Evolutionary conservation across 139 green algal species (phyloP).

Genomic region (Chlorella sp.): DNA sequence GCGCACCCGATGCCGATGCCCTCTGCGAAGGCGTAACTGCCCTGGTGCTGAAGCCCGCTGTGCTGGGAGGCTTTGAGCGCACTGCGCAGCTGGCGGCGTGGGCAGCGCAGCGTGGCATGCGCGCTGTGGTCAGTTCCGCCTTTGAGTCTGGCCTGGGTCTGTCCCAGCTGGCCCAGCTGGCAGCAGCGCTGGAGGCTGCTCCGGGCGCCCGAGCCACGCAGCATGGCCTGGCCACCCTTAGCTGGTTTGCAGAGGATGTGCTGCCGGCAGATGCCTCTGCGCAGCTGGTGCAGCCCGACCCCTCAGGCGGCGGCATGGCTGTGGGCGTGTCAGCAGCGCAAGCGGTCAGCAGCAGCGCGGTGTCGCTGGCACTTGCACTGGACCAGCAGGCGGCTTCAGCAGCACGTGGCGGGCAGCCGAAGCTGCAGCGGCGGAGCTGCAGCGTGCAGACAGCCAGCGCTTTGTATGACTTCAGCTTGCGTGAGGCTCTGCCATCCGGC

Average conservation of each 20-base stretch:
- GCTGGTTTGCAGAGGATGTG: constrained; percentile 70
- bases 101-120: constrained; percentile 50
- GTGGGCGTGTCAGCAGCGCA: not conserved
- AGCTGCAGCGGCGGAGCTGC: not conserved
- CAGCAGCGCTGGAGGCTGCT: constrained; percentile 56
- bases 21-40: constrained; percentile 51
- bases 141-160: constrained; percentile 86
- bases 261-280: not conserved
- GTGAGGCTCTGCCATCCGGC: not conserved
- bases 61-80: constrained; percentile 78
- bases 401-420: not conserved
- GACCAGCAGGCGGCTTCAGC: not conserved
- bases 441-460: not conserved
- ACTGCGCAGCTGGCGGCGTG: constrained; percentile 49
- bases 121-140: constrained; percentile 76
- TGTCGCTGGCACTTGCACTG: not conserved
- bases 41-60: constrained; percentile 84
- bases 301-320: not conserved
- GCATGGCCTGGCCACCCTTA: constrained; percentile 78
- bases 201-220: not conserved
- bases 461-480: constrained; percentile 30
- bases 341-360: not conserved
- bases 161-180: constrained; percentile 66
- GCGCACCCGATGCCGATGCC: not conserved
- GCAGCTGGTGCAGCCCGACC: not conserved